Evolutionary conservation across 345 rosid species (phyloP).

Genomic region (Lumnitzera racemosa): DNA sequence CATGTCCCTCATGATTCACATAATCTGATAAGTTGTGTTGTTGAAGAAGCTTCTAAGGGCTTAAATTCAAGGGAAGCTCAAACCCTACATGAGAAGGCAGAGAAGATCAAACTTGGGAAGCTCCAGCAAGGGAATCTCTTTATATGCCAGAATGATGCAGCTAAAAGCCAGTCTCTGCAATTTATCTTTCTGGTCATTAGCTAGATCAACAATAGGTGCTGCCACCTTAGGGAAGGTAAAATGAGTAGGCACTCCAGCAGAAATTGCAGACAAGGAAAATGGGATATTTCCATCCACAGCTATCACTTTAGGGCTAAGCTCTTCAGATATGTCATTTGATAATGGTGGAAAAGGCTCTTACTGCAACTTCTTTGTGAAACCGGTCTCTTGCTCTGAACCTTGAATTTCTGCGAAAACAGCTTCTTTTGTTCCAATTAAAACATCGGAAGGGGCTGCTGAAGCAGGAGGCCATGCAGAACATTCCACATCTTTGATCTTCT

Average conservation of each 20-base stretch:
- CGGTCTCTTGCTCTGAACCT: slow-evolving; percentile 52
- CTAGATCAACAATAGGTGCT: slow-evolving; percentile 76
- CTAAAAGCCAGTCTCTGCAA: slow-evolving; percentile 60
- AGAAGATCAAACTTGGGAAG: slow-evolving; percentile 68
- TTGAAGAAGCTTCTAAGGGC: too few relatives aligned
- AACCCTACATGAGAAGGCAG: slow-evolving; percentile 77
- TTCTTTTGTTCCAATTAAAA: slow-evolving; percentile 31
- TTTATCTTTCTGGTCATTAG: slow-evolving; percentile 72
- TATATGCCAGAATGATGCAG: slow-evolving; percentile 75
- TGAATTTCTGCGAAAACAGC: slow-evolving; percentile 32
- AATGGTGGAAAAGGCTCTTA: slow-evolving; percentile 46
- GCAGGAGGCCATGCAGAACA: slow-evolving; percentile 32
- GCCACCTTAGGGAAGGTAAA: slow-evolving; percentile 75
- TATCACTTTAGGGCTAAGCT: slow-evolving; percentile 64
- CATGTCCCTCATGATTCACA: slow-evolving; percentile 60
- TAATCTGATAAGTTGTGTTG: too few relatives aligned
- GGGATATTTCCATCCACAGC: slow-evolving; percentile 36
- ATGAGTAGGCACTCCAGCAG: slow-evolving; percentile 37
- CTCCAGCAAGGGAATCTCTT: slow-evolving; percentile 77
- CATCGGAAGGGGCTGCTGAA: slow-evolving; percentile 37
- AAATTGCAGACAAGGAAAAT: slow-evolving; percentile 52
- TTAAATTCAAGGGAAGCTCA: slow-evolving; percentile 23
- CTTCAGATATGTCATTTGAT: slow-evolving; percentile 79
- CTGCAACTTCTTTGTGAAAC: slow-evolving; percentile 37
- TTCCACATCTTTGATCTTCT: slow-evolving; percentile 35